phyloP scores from a whole-genome alignment of 75 land plant genomes.

The Pinus taeda region DNA sequence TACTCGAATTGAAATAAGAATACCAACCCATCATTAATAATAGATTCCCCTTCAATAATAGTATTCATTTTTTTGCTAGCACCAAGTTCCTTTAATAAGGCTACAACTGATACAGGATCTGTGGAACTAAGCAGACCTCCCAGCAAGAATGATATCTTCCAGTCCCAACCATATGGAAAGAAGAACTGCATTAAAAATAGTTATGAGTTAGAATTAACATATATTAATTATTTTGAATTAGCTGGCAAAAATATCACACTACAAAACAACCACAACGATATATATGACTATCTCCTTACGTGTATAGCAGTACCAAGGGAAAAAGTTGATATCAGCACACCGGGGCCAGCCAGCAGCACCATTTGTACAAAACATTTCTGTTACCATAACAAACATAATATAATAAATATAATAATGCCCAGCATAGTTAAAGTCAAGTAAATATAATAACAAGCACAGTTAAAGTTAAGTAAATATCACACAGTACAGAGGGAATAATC shows the following conservation, averaged over 20 bases:
- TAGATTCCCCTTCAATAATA: constrained; percentile 96
- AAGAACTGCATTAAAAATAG: constrained; percentile 36
- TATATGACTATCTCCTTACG: constrained; percentile 29
- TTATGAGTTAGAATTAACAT: not conserved
- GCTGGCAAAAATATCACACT: not conserved
- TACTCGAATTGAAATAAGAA: not conserved
- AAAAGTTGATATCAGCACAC: constrained; percentile 93
- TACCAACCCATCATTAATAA: constrained; percentile 98
- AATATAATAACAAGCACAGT: not conserved
- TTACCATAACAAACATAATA: not conserved
- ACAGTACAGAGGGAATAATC: no score
- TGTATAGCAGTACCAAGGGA: constrained; percentile 63
- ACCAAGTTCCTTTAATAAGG: constrained; percentile 89
- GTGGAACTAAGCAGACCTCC: constrained; percentile 99
- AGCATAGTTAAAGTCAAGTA: not conserved
- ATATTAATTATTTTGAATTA: not conserved
- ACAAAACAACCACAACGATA: not conserved
- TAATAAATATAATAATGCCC: constrained; percentile 1
- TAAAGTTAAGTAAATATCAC: no score
- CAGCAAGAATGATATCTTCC: constrained; percentile 86
- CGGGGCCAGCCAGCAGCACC: constrained; percentile 95
- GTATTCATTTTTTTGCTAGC: constrained; percentile 98
- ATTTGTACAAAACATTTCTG: constrained; percentile 94
- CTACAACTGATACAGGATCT: constrained; percentile 97
- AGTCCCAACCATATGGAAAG: constrained; percentile 91